Evolutionary conservation across 441 rosid species (phyloP), one percentile per base, ranked within the genome.

Genomic region (Croton laevigatus): DNA sequence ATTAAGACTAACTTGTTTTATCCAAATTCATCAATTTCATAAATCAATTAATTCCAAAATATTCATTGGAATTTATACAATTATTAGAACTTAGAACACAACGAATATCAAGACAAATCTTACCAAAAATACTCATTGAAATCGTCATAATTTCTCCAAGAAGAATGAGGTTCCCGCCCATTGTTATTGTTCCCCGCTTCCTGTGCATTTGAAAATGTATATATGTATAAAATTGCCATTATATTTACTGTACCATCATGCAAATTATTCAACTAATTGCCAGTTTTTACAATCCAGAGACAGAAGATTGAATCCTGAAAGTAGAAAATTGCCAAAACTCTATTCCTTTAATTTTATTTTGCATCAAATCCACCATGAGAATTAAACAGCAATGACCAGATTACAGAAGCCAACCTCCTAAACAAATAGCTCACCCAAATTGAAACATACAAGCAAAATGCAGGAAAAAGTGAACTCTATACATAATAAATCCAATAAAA

Each of bases 131-230:
- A 91, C 75, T 95, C 99, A 27, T 95, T 95, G 71, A 95, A 93
- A 80, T 95, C 99, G 72, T 95, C 98, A 79, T 93, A 95, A 78
- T 93, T 93, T 86, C 98, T 91, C 98, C 98, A 93, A 55, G 94
- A 83, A 76, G 98, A 91, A 84, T 91, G 98, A 73, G 97, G 89
- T 52, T 97, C 99, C 70, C 84, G 90, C 62, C 99, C 99, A 73
- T 95, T 95, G 44, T 83, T 82, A 85, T 93, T 95, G 79, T 93
- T 95, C 54, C 72, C 81, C 63, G 99, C 99, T 81, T 95, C 99
- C 99, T 95, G 87, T 32, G 61, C 12, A 71, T 64, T 78, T 13
- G 32, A 23, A 49, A 42, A 20, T 53, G 67, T n/a, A 68, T 9
- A 48, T 0, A 3, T 3, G n/a, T 11, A 52, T 16, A 38, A 14